phyloP scores from a whole-genome alignment of 108 stramenopile species.

The Skeletonema costatum region DNA sequence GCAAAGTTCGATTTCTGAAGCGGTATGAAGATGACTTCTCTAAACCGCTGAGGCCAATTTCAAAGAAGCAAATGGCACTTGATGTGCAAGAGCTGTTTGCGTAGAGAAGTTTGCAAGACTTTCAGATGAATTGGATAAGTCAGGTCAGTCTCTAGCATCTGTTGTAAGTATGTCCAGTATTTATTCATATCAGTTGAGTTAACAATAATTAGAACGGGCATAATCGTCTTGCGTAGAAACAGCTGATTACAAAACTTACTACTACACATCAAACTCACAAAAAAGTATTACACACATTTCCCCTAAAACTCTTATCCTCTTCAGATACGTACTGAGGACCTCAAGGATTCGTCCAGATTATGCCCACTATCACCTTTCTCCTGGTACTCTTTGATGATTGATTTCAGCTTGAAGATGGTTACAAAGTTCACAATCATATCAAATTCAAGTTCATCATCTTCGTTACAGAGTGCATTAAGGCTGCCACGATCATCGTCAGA shows the following conservation, averaged over 20 bases:
- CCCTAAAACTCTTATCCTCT: no score
- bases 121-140: no score
- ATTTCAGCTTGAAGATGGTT: slow-evolving; percentile 29
- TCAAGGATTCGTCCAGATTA: neutral
- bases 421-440: slow-evolving; percentile 23
- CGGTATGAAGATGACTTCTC: slow-evolving; percentile 65
- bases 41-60: slow-evolving; percentile 45
- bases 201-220: no score
- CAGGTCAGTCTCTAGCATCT: no score
- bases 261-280: no score
- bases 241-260: no score
- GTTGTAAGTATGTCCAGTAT: no score
- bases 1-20: slow-evolving; percentile 55
- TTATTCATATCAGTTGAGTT: no score
- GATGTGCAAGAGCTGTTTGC: neutral
- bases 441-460: slow-evolving; percentile 13
- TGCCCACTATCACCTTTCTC: neutral
- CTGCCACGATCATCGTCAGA: slow-evolving; percentile 11
- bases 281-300: no score
- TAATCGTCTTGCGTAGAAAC: no score
- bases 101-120: neutral
- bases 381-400: slow-evolving; percentile 22
- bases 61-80: neutral
- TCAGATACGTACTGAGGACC: neutral
- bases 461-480: slow-evolving; percentile 1